phyloP scores from a whole-genome alignment of 2,329 filamentous ascomycete species.

The Fusarium sp. region DNA sequence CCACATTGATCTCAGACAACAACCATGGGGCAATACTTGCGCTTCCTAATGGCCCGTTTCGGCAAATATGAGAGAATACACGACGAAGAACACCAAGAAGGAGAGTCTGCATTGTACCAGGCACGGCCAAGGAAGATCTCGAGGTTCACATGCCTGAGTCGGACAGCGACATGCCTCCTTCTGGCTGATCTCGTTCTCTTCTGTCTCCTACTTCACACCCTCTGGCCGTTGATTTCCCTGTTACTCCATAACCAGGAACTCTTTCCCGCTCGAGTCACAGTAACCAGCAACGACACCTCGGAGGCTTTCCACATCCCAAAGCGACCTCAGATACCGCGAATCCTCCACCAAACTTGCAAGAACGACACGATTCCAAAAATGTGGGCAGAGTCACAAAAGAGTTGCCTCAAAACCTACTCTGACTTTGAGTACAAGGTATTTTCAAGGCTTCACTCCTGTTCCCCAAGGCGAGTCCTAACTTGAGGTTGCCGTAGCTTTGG shows the following conservation, averaged over 20 bases:
- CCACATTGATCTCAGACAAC: no score
- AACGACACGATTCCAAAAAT: constrained; percentile 77
- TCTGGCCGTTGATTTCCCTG: constrained; percentile 79
- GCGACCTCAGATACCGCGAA: constrained; percentile 74
- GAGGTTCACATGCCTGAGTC: constrained; percentile 16
- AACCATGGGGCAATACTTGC: no score
- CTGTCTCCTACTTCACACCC: constrained; percentile 74
- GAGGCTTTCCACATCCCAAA: constrained; percentile 77
- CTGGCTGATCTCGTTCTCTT: constrained; percentile 75
- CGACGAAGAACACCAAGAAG: no score
- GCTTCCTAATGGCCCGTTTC: no score
- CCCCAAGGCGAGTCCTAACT: neutral
- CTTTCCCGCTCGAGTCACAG: constrained; percentile 40
- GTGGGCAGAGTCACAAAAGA: constrained; percentile 77
- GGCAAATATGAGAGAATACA: no score
- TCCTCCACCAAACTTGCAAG: constrained; percentile 82
- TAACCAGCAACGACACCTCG: constrained; percentile 34
- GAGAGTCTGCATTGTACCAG: no score
- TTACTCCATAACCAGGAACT: constrained; percentile 63
- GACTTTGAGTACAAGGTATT: constrained; percentile 81
- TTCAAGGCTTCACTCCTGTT: neutral
- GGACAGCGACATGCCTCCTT: constrained; percentile 68
- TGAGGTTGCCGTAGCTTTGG: constrained; percentile 70
- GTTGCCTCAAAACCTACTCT: constrained; percentile 76
- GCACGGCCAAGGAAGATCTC: neutral